Percentiles rank a stretch among this genome's conserved stretches.
These are phyloP conservation scores for Arxiozyma bovina DNA, from an alignment of 1,139 yeast species.

Conservation along the genomic window DNA sequence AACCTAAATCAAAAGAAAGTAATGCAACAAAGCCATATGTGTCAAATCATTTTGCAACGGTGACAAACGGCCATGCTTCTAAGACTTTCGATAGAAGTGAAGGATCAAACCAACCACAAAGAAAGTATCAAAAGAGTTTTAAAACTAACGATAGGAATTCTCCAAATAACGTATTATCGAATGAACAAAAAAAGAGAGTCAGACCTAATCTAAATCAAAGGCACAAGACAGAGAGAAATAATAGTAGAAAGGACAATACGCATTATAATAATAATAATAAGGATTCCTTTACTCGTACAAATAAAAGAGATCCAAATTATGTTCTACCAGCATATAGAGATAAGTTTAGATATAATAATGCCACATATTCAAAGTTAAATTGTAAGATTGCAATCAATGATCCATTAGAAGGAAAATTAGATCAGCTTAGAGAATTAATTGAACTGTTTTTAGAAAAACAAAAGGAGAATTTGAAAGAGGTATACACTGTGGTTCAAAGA, in stretches of 20 bases:
- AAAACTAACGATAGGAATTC: neutral
- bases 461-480: neutral
- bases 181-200: neutral
- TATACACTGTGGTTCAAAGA: neutral
- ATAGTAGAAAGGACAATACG: neutral
- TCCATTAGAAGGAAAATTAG: neutral
- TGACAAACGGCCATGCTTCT: neutral
- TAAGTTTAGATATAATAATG: slow-evolving; percentile 5
- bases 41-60: neutral
- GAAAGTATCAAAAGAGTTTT: neutral
- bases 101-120: neutral
- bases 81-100: neutral
- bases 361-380: slow-evolving; percentile 7
- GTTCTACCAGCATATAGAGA: slow-evolving; percentile 7
- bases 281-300: neutral
- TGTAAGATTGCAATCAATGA: slow-evolving; percentile 3
- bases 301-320: neutral
- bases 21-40: neutral
- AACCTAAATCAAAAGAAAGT: neutral
- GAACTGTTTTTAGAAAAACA: neutral
- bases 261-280: neutral
- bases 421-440: neutral
- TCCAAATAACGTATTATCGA: neutral
- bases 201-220: neutral
- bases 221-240: neutral